Evolutionary conservation across 2,329 filamentous ascomycete genomes (phyloP), one percentile per base, ranked within the genome.

Genomic region (Neurospora sp.): DNA sequence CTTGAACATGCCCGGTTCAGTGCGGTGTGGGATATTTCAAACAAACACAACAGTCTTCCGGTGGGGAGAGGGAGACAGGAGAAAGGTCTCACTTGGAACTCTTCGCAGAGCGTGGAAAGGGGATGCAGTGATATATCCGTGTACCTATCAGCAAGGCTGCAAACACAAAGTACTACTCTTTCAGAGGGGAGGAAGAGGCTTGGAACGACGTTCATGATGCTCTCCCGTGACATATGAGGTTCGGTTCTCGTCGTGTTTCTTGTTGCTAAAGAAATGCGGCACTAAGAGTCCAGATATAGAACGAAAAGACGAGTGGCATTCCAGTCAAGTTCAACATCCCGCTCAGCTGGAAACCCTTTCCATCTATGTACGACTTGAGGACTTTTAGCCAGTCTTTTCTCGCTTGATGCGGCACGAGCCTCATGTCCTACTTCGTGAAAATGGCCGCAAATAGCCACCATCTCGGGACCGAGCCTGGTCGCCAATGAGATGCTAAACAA

Each of bases 141-240:
- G 4, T 46, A 46, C 10, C 8, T 79, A 46, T 77, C 79, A 40
- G 23, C 46, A 57, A 57, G 23, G 6, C 46, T 57, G 46, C 23
- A 28, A 57, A 57, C 5, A 57, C 19, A 15, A 28, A 3, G 19
- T 2, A 33, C 2, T 69, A 57, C 5, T 69, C 36, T 66, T 38
- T 10, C 67, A 10, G 8, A 10, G 8, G 67, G 1, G 67, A 28
- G 36, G 41, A 62, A 15, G 33, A 28, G 57, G 67, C 62, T 4
- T 4, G 65, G 67, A 67, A 52, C 36, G 67, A 70, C n/a, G 41
- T 70, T 66, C 37, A 46, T 19, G 8, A 19, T 19, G n/a, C 41
- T 19, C 41, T 23, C n/a, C 10, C n/a, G 4, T 46, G 41, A 46
- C 41, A 19, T 11, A 11, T 19, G 41, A 43, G 17, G 41, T 10